Conservation (phyloP, 768 basidiomycete genomes). For the Russula vinacea region DNA sequence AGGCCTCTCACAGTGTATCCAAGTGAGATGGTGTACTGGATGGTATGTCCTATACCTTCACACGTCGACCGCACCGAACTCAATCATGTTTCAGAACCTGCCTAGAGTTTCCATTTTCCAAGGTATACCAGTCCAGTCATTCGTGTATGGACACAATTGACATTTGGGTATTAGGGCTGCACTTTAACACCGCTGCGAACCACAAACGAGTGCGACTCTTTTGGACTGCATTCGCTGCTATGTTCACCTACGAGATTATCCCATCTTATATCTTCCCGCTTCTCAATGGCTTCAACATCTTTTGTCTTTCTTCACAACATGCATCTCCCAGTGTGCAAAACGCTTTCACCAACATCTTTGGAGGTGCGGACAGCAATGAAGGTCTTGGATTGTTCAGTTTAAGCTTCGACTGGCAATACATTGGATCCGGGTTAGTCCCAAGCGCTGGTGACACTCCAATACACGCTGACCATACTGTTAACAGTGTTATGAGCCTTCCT, state of each 20-base stretch:
- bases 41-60: conserved; percentile 37
- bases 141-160: conserved; percentile 22
- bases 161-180: conserved; percentile 44
- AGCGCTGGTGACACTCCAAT: neutral
- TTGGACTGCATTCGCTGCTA: conserved; percentile 49
- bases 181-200: conserved; percentile 47
- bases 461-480: neutral
- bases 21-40: conserved; percentile 61
- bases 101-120: conserved; percentile 61
- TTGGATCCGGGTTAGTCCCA: conserved; percentile 41
- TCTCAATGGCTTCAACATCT: conserved; percentile 55
- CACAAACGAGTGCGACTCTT: conserved; percentile 50
- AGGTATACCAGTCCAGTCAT: conserved; percentile 36
- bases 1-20: conserved; percentile 59
- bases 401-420: conserved; percentile 70
- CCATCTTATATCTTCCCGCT: conserved; percentile 62
- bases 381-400: conserved; percentile 59
- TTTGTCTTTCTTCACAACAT: conserved; percentile 58
- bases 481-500: conserved; percentile 48
- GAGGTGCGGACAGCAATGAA: conserved; percentile 64
- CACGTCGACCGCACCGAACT: neutral
- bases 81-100: conserved; percentile 41
- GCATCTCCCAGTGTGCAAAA: conserved; percentile 44
- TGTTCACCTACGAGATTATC: conserved; percentile 53
- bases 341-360: conserved; percentile 61